Base-by-base conservation (phyloP, 352 stramenopile genomes). In the Globisporangium cystogenes region DNA sequence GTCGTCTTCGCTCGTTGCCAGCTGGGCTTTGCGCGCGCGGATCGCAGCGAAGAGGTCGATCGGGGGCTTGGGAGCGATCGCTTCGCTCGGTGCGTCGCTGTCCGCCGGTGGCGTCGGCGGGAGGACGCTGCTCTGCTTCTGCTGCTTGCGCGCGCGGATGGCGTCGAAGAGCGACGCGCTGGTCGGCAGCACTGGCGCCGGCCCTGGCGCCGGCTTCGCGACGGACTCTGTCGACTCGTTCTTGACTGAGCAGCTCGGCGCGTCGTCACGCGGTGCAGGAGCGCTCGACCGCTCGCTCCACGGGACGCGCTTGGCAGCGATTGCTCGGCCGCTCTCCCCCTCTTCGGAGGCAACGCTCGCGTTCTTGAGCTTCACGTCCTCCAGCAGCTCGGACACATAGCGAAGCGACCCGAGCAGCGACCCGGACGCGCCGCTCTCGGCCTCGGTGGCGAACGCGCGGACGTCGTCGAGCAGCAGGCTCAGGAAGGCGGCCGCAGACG, bases 41-140 rank as follows among this genome's bases (percentile, higher is more conserved):
- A 91, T 91, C 26, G 74, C 73, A n/a, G 77, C 74, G 43, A 91
- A 70, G 14, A 91, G 57, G 36, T 85, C 68, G 23, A 74, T 43
- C 18, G 75, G 67, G 33, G 43, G 15, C n/a, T 55, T 47, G 15
- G 18, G 6, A 47, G 46, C 46, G 11, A 39, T 18, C 26, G 6
- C 26, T 48, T 35, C 31, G 11, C 41, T 31, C 36, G 24, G 24
- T 41, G 21, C 20, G 16, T 49, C n/a, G n/a, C n/a, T 14, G 1
- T 10, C 29, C 11, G 24, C 44, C 15, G 7, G 16, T 24, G 26
- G 21, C 27, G 24, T 20, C 20, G 51, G 7, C 41, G 36, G 4
- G 10, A 18, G 10, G 14, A 23, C 14, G 20, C 26, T 33, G 20
- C 26, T 33, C 20, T 45, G 36, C 18, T 55, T 56, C 27, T 48